Evolutionary conservation across 345 rosid species (phyloP), one percentile per base, ranked within the genome.

Genomic region (Citrus cavaleriei): DNA sequence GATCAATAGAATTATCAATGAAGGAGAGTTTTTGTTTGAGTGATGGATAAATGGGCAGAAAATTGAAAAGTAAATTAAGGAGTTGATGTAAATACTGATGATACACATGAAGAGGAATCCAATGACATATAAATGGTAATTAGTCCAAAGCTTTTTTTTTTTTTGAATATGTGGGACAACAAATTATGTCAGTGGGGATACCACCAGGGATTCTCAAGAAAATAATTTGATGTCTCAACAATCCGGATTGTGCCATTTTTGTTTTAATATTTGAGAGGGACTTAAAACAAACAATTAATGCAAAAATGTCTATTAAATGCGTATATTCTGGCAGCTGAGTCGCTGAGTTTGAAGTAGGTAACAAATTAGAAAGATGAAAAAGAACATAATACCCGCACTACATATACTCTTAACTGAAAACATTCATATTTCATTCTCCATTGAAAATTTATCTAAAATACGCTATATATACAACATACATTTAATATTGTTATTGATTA

Each of bases 161-260:
- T 28, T 22, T 79, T 77, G 35, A 77, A 79, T 66, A 80, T 72
- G 85, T 78, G 84, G 87, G 87, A 70, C 85, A 84, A 77, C n/a
- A 81, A 59, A 70, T 70, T 65, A 54, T 80, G 27, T 30, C 60
- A 73, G 85, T 81, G 82, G 86, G 85, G 80, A 77, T 81, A 66
- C 81, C 63, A 60, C 49, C 24, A 14, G 46, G 25, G 58, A 75
- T 18, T 74, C 59, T 74, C 21, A 73, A 73, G 67, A 58, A 58
- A 34, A 38, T 38, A 40, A 73, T 60, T 73, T 59, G 37, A 59
- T 37, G 32, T 59, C 34, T 73, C 24, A 38, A 59, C 37, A 70
- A 70, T 70, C 24, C 5, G 51, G 63, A 72, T 30, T 21, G 42
- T 9, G 8, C 63, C 27, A 24, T 22, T 74, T 42, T 74, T 62